Conservation (phyloP, 495 filamentous ascomycete genomes). For the Lophiotrema nucula region DNA sequence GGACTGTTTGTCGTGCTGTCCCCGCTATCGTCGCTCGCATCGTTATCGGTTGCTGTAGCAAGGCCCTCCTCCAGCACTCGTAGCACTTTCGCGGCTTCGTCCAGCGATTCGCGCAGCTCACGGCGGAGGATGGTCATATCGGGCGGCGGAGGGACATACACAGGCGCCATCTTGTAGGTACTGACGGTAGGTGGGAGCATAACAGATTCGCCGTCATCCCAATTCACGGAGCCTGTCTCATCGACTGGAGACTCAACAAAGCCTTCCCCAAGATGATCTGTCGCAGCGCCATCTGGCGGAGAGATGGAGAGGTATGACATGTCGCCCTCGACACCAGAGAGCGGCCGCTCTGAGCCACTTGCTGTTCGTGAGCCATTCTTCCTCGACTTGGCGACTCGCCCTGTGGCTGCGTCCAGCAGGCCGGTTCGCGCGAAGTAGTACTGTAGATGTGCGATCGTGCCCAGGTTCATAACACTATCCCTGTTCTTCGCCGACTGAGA, state of each 20-base stretch:
- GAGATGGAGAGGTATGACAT: slow-evolving; percentile 19
- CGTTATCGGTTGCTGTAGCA: slow-evolving; percentile 13
- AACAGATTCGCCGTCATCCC: slow-evolving; percentile 59
- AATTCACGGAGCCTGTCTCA: slow-evolving; percentile 49
- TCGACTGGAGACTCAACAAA: slow-evolving; percentile 59
- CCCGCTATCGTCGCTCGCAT: not conserved
- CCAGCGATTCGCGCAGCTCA: slow-evolving; percentile 67
- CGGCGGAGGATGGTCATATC: slow-evolving; percentile 72
- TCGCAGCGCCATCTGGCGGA: not conserved
- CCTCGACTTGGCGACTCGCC: slow-evolving; percentile 69
- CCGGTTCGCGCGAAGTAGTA: slow-evolving; percentile 98
- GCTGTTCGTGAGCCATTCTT: slow-evolving; percentile 41
- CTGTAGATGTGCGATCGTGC: slow-evolving; percentile 94
- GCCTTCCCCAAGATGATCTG: slow-evolving; percentile 38
- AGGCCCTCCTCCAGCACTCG: slow-evolving; percentile 40
- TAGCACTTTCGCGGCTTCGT: slow-evolving; percentile 64
- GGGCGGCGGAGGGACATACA: slow-evolving; percentile 82
- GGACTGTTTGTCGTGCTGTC: slow-evolving; percentile 13
- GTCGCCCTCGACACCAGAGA: slow-evolving; percentile 16
- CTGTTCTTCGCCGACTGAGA: slow-evolving; percentile 82
- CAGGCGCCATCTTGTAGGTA: slow-evolving; percentile 87
- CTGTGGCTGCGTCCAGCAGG: slow-evolving; percentile 88
- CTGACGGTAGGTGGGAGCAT: slow-evolving; percentile 95
- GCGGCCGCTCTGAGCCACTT: slow-evolving; percentile 23
- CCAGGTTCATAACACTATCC: slow-evolving; percentile 92